These are phyloP conservation scores for Xylaria sp. DNA, from an alignment of 2,329 filamentous ascomycete species.

Conservation along the genomic window DNA sequence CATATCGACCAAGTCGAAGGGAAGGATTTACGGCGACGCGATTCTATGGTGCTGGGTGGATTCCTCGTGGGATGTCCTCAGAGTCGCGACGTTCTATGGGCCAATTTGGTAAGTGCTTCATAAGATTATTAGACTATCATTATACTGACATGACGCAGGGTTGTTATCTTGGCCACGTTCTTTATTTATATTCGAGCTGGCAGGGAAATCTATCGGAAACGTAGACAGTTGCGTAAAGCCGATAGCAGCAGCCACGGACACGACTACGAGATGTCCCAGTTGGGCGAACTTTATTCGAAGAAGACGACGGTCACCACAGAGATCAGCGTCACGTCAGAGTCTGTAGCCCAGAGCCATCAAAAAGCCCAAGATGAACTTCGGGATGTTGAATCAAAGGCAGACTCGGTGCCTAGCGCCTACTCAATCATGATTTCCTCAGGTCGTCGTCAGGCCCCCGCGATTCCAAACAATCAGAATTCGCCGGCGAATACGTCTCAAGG, in stretches of 20 bases:
- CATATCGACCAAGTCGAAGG: conserved; percentile 61
- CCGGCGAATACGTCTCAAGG: conserved; percentile 29
- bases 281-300: conserved; percentile 59
- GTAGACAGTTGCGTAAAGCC: conserved; percentile 68
- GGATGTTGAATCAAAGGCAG: conserved; percentile 39
- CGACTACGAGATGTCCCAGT: conserved; percentile 53
- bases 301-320: conserved; percentile 73
- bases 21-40: conserved; percentile 77
- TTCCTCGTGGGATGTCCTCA: conserved; percentile 73
- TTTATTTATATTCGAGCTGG: conserved; percentile 75
- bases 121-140: background rate
- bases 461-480: conserved; percentile 1
- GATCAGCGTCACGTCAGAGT: conserved; percentile 70
- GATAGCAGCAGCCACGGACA: conserved; percentile 54
- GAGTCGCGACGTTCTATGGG: conserved; percentile 79
- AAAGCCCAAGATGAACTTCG: conserved; percentile 50
- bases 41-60: conserved; percentile 85
- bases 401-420: conserved; percentile 51
- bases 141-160: conserved; percentile 54
- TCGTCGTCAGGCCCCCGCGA: conserved; percentile 42
- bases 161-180: conserved; percentile 69
- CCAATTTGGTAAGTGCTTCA: conserved; percentile 69
- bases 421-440: conserved; percentile 64
- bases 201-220: conserved; percentile 72
- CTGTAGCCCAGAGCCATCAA: conserved; percentile 45